Evolutionary conservation across 176 grass and related monocot genomes (phyloP).

Genomic region (Bothriochloa decipiens): DNA sequence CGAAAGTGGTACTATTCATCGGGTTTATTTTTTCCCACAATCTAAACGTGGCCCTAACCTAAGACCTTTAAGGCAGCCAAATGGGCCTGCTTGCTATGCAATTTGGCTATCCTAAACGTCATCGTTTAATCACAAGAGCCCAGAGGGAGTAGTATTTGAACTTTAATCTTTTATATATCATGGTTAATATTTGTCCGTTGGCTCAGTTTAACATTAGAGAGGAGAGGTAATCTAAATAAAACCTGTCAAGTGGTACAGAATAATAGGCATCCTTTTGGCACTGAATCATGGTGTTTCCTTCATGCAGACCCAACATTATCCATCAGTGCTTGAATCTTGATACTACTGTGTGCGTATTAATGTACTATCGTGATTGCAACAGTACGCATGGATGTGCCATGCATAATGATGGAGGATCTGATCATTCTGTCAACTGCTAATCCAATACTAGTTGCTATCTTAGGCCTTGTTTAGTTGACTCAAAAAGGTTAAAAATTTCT

Average conservation of each 20-base stretch:
- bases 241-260: neutral
- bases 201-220: neutral
- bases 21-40: too few relatives aligned
- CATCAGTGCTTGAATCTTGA: constrained; percentile 13
- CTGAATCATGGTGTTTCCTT: constrained; percentile 22
- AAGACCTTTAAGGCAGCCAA: neutral
- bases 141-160: neutral
- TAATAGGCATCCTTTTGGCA: neutral
- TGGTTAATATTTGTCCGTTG: neutral
- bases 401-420: neutral
- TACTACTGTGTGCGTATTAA: neutral
- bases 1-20: too few relatives aligned
- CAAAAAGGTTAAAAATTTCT: too few relatives aligned
- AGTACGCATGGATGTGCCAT: neutral
- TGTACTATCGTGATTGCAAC: constrained; percentile 8
- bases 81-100: neutral
- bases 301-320: constrained; percentile 21
- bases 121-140: neutral
- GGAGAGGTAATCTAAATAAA: too few relatives aligned
- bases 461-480: too few relatives aligned
- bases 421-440: neutral
- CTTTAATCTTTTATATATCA: neutral
- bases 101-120: neutral
- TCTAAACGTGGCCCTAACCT: too few relatives aligned
- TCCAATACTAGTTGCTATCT: too few relatives aligned